phyloP scores from a whole-genome alignment of 208 protist genomes.

The Leishmania guyanensis region DNA sequence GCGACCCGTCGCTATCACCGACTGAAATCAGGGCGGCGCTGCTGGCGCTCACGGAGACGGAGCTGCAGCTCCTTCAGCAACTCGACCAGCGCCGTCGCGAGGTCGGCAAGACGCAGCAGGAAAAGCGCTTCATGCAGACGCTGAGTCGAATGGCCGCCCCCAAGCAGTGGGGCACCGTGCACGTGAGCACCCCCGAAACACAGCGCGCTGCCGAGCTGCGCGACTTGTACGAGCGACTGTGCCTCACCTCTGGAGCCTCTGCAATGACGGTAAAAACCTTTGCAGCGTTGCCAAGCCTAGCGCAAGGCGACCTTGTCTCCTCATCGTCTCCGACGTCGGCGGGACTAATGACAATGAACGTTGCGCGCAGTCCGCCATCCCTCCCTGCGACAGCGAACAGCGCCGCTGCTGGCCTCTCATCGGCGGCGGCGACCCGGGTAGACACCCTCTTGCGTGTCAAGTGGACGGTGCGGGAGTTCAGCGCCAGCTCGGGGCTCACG shows the following conservation, averaged over 20 bases:
- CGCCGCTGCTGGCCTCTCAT: slow-evolving; percentile 6
- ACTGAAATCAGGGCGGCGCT: slow-evolving; percentile 69
- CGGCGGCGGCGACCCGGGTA: slow-evolving; percentile 73
- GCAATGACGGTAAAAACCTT: not conserved
- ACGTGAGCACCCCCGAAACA: slow-evolving; percentile 91
- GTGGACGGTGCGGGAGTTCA: slow-evolving; percentile 97
- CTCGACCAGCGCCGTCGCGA: slow-evolving; percentile 91
- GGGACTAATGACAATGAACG: not conserved
- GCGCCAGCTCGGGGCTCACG: slow-evolving; percentile 61
- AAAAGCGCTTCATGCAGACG: slow-evolving; percentile 61
- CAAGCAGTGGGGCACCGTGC: slow-evolving; percentile 81
- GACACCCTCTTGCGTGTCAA: slow-evolving; percentile 97
- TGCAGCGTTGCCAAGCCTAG: not conserved
- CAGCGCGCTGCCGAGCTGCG: slow-evolving; percentile 93
- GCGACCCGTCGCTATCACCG: slow-evolving; percentile 42
- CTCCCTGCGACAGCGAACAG: not conserved
- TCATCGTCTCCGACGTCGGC: not conserved
- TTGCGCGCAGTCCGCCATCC: not conserved
- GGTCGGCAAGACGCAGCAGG: slow-evolving; percentile 66
- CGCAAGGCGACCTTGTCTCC: not conserved
- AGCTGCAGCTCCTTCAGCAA: slow-evolving; percentile 95
- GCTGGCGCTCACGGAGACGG: slow-evolving; percentile 92
- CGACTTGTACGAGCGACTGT: slow-evolving; percentile 90
- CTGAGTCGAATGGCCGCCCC: slow-evolving; percentile 80
- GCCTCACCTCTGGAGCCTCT: slow-evolving; percentile 23